A percentile compares a stretch with the other conserved stretches of the same genome.
Evolutionary conservation across 257 asterid species (phyloP).

Genomic region (Leptodermis oblonga): DNA sequence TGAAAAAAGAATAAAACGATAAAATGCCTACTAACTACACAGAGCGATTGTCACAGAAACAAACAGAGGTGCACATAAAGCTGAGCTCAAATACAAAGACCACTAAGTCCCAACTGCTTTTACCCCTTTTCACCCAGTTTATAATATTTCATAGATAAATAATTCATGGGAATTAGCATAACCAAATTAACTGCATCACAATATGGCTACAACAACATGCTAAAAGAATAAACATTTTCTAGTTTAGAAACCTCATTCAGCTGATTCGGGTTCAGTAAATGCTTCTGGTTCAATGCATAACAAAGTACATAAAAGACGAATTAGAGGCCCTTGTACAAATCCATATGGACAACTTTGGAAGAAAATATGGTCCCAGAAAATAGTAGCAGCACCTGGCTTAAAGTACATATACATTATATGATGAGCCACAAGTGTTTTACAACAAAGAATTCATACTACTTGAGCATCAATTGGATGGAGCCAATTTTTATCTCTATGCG

Average conservation of each 20-base stretch:
- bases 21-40: neutral
- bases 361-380: neutral
- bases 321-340: neutral
- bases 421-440: too few relatives aligned
- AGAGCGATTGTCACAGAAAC: neutral
- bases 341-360: neutral
- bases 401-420: neutral
- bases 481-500: too few relatives aligned
- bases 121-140: neutral
- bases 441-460: too few relatives aligned
- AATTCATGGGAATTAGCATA: neutral
- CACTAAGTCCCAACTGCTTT: neutral
- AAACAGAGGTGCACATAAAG: neutral
- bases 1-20: neutral
- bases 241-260: too few relatives aligned
- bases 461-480: too few relatives aligned
- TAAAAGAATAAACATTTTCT: neutral
- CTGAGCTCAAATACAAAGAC: neutral
- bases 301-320: neutral
- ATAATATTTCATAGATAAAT: too few relatives aligned
- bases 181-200: neutral
- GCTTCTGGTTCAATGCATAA: neutral
- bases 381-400: neutral
- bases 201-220: neutral
- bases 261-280: neutral